Evolutionary conservation across 306 rosid genomes (phyloP).

Genomic region (Dryas alaskensis): DNA sequence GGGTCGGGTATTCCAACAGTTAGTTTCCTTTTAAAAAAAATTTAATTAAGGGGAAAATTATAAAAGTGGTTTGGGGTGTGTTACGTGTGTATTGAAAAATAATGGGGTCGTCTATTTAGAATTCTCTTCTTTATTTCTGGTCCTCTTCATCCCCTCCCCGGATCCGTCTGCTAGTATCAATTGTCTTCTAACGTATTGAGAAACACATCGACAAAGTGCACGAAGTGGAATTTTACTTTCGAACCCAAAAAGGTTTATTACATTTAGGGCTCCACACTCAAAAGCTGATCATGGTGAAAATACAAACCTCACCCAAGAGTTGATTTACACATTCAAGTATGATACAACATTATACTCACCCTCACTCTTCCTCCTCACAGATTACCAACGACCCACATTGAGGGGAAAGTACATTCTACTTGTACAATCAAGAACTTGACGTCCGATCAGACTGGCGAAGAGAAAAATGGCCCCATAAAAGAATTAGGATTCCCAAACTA

Average conservation of each 20-base stretch:
- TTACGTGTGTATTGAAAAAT: too few species aligned
- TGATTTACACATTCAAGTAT: slow-evolving; percentile 42
- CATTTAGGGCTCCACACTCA: slow-evolving; percentile 35
- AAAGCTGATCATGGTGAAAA: slow-evolving; percentile 20
- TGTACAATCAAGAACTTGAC: slow-evolving; percentile 19
- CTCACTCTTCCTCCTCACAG: slow-evolving; percentile 28
- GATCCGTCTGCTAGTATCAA: too few species aligned
- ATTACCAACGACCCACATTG: slow-evolving; percentile 11
- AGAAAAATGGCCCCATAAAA: slow-evolving; percentile 33
- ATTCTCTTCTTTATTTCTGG: too few species aligned
- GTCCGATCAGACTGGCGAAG: slow-evolving; percentile 17
- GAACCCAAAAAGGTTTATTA: slow-evolving; percentile 28
- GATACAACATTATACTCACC: slow-evolving; percentile 15
- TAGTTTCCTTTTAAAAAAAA: too few species aligned
- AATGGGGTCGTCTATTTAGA: too few species aligned
- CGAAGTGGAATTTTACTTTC: slow-evolving; percentile 6
- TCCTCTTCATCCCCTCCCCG: too few species aligned
- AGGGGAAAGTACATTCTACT: slow-evolving; percentile 2
- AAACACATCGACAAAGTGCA: not conserved
- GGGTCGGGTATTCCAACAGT: too few species aligned
- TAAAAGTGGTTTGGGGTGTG: too few species aligned
- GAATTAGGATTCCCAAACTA: slow-evolving; percentile 36
- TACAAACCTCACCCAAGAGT: slow-evolving; percentile 30
- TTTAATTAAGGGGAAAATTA: too few species aligned
- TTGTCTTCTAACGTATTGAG: not conserved